Base-by-base conservation (phyloP, 352 stramenopile species). In the Phytopythium delawarense region DNA sequence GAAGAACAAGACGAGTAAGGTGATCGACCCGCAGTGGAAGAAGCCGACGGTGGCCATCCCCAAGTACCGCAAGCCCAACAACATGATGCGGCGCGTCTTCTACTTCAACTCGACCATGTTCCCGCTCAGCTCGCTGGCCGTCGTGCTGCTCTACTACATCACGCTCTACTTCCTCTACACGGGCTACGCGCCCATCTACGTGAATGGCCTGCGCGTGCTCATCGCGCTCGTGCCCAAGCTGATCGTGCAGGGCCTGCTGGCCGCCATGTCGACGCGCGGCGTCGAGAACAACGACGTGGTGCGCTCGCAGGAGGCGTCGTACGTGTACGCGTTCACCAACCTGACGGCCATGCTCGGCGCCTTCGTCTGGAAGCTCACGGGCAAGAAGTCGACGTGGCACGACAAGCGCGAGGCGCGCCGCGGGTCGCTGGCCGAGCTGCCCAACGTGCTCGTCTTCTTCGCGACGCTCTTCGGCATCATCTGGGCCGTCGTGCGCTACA, bases 151-250 rank as follows among this genome's bases (percentile, higher is more conserved):
- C 67, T 94, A 91, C 80, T 94, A 92, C 78, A 79, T 92, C 59
- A 88, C 85, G 54, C 65, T 91, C 25, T 94, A 92, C 80, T 94
- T 94, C 69, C 63, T 94, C 59, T 94, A 89, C 79, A 91, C 81
- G 21, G 85, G 85, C 30, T 89, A 92, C 64, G 83, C 85, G 16
- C 85, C 85, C 15, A 92, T 94, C 63, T 94, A 79, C 75, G 72
- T 91, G 35, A 82, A 81, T 35, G 83, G 83, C 23, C 75, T 88
- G 57, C 85, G 85, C 46, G 71, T 94, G 58, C 71, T 88, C 12
- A 66, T 79, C 35, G 81, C 73, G 35, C 57, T 92, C 5, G 78
- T 92, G 49, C 85, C 85, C 23, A 90, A 91, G 73, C 71, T 94
- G 9, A 72, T 94, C 50, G 78, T 90, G 21, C 83, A 89, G 54